phyloP scores from a whole-genome alignment of 2,329 filamentous ascomycete species.

The Penicillium sp. region DNA sequence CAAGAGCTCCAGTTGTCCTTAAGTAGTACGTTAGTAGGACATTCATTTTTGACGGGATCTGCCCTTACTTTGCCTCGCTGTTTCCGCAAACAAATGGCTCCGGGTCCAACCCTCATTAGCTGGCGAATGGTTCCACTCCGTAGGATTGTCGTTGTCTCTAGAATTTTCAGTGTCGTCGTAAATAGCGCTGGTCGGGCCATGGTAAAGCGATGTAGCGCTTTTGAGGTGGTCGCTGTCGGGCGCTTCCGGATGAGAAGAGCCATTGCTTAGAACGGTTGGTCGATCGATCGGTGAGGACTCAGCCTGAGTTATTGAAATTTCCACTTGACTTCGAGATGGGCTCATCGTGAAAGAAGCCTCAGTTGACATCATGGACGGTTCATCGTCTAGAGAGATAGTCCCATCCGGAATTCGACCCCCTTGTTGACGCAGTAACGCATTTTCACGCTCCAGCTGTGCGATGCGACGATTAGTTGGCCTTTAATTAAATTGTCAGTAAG shows the following conservation, averaged over 20 bases:
- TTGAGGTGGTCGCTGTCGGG: conserved; percentile 16
- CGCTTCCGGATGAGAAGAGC: conserved; percentile 18
- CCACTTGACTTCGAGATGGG: conserved; percentile 2
- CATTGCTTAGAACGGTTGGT: conserved; percentile 6
- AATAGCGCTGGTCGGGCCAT: conserved; percentile 25
- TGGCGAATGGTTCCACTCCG: neutral
- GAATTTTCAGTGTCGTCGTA: conserved; percentile 22
- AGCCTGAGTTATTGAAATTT: conserved; percentile 1
- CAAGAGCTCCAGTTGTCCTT: conserved; percentile 51
- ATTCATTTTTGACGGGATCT: neutral
- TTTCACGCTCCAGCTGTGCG: conserved; percentile 24
- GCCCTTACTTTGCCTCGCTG: conserved; percentile 24
- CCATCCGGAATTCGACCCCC: conserved; percentile 4
- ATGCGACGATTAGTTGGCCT: conserved; percentile 32
- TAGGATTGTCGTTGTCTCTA: conserved; percentile 1
- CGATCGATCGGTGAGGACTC: conserved; percentile 10
- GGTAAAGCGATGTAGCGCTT: conserved; percentile 20
- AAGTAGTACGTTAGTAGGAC: neutral
- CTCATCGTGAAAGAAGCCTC: conserved; percentile 8
- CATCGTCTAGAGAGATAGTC: neutral
- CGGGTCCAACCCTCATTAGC: conserved; percentile 18
- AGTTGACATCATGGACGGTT: neutral
- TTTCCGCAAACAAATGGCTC: conserved; percentile 25
- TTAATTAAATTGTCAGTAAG: neutral
- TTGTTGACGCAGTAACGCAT: conserved; percentile 20